These are phyloP conservation scores for Peziza echinospora DNA, from an alignment of 495 filamentous ascomycete genomes.

Conservation along the genomic window DNA sequence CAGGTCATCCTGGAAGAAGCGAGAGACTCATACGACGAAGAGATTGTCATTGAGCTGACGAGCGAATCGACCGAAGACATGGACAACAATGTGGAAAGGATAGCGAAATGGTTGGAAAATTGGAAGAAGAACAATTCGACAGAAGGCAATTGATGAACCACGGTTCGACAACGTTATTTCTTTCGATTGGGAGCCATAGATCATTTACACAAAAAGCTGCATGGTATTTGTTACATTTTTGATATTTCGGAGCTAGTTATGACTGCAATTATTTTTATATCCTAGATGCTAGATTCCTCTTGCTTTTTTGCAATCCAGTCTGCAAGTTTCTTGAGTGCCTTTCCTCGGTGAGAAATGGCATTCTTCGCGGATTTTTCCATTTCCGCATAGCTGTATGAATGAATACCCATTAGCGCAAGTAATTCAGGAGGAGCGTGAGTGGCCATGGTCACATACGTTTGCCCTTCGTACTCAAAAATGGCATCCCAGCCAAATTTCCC, in stretches of 20 bases:
- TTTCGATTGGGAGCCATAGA: background rate
- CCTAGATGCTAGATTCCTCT: no score
- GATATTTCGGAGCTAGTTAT: no score
- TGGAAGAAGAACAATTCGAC: constrained; percentile 49
- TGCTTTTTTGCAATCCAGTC: no score
- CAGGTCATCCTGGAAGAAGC: constrained; percentile 83
- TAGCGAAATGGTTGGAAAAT: constrained; percentile 55
- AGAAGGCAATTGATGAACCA: no score
- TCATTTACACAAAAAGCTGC: constrained; percentile 3
- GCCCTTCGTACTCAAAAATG: constrained; percentile 81
- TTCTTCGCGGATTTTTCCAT: constrained; percentile 92
- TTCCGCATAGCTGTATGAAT: constrained; percentile 57
- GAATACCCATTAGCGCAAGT: constrained; percentile 2
- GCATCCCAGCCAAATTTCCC: constrained; percentile 91
- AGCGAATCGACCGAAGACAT: constrained; percentile 67
- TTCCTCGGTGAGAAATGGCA: constrained; percentile 69
- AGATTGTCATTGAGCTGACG: constrained; percentile 73
- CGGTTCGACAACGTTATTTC: constrained; percentile 4
- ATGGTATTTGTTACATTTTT: constrained; percentile 1
- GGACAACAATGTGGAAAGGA: constrained; percentile 66
- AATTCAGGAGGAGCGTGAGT: background rate
- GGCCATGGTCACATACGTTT: constrained; percentile 65
- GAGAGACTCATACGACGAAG: constrained; percentile 60
- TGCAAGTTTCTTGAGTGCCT: constrained; percentile 66
- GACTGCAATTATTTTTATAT: no score